phyloP scores from a whole-genome alignment of 164 flowering plant species.

The Vitis riparia region DNA sequence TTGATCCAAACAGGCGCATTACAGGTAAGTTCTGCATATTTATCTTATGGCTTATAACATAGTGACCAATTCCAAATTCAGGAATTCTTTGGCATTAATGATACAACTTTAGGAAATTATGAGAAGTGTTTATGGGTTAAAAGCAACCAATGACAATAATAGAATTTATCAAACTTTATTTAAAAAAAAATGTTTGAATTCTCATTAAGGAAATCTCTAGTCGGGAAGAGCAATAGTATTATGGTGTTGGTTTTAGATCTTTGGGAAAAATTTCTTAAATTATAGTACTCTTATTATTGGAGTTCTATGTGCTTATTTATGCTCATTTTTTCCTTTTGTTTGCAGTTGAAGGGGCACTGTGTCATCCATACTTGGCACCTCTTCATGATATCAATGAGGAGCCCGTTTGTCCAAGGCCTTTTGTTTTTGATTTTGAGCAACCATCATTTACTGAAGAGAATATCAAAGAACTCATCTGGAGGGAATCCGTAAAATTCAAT shows the following conservation, averaged over 20 bases:
- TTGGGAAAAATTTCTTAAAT: too few species aligned
- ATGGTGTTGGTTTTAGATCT: too few species aligned
- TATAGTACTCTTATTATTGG: neutral
- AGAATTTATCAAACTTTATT: too few species aligned
- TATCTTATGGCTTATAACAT: neutral
- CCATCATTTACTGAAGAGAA: slow-evolving; percentile 85
- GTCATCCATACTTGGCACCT: slow-evolving; percentile 84
- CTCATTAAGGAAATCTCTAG: too few species aligned
- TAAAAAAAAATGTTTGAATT: too few species aligned
- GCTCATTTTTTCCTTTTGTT: slow-evolving; percentile 4
- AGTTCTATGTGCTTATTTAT: neutral
- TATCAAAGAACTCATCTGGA: slow-evolving; percentile 91
- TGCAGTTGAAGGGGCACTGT: slow-evolving; percentile 84
- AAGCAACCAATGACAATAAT: too few species aligned
- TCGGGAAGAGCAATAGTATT: too few species aligned
- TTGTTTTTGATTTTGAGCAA: slow-evolving; percentile 88
- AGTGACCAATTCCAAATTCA: neutral
- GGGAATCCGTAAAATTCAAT: slow-evolving; percentile 77
- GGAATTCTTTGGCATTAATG: neutral
- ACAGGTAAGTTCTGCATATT: slow-evolving; percentile 55
- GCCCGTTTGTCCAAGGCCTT: slow-evolving; percentile 76
- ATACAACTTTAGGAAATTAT: too few species aligned
- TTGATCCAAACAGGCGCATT: slow-evolving; percentile 85
- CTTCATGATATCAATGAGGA: slow-evolving; percentile 89
- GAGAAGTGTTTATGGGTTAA: too few species aligned